Percentiles rank a stretch among this genome's conserved stretches.
These are phyloP conservation scores for Avicennia marina DNA, from an alignment of 257 asterid species.

Conservation along the genomic window DNA sequence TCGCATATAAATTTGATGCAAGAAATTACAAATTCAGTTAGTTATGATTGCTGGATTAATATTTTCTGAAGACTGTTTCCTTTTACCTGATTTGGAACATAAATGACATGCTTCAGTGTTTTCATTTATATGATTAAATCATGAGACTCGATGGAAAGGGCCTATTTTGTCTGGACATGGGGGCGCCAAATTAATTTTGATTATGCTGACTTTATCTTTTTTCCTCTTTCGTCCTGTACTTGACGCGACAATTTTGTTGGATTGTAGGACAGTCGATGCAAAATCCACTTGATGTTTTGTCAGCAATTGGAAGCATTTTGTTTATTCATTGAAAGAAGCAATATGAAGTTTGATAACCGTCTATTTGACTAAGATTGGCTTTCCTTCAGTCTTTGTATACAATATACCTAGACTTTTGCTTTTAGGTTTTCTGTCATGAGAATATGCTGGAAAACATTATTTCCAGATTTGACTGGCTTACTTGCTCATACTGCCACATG, in stretches of 20 bases:
- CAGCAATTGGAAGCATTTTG: too few relatives aligned
- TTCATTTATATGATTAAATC: constrained; percentile 4
- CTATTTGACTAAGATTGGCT: neutral
- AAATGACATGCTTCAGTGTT: neutral
- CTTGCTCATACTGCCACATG: neutral
- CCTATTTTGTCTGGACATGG: neutral
- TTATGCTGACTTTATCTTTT: neutral
- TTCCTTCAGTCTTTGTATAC: neutral
- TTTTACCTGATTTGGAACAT: neutral
- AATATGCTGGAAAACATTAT: neutral
- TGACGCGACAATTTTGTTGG: too few relatives aligned
- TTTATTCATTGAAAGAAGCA: too few relatives aligned
- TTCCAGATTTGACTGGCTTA: neutral
- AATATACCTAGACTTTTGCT: neutral
- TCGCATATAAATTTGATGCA: neutral
- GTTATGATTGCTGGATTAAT: neutral
- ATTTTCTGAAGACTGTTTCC: neutral
- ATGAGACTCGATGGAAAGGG: neutral
- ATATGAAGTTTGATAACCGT: neutral
- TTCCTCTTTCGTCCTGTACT: too few relatives aligned
- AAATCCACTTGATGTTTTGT: too few relatives aligned
- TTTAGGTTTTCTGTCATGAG: neutral
- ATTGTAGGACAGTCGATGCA: too few relatives aligned
- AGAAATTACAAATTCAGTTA: neutral
- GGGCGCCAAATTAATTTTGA: neutral